Evolutionary conservation across 352 stramenopile genomes (phyloP), one percentile per base, ranked within the genome.

Genomic region (Globisporangium megalacanthum): DNA sequence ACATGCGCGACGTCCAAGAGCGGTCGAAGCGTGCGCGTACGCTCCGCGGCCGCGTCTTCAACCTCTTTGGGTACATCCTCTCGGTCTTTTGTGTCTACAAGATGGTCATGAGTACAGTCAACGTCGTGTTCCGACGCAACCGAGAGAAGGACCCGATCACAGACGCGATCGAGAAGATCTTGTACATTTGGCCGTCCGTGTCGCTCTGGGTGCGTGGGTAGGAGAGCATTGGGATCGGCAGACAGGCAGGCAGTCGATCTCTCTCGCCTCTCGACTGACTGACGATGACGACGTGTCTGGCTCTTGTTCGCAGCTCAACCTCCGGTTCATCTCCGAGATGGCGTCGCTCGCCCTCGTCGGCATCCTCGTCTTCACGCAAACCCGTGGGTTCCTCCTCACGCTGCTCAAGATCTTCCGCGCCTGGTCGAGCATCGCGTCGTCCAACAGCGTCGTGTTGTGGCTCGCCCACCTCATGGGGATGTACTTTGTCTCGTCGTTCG

Each of bases 401-500:
- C 62, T 89, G 44, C 62, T 89, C 44, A 88, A 93, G 64, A 79
- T 89, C 41, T 94, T 94, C 60, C 81, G 81, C 37, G 70, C 75
- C 0, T 94, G 85, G 64, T 94, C 83, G 6, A 90, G 75, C 62
- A 92, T 79, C 46, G 81, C 90, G 19, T 92, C 81, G 4, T 90
- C 80, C 37, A 92, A 92, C 58, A 90, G 81, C 52, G 79, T 92
- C 60, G 83, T 90, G 41, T 70, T 94, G 3, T 91, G 74, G 77
- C 68, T 94, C 31, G 83, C 83, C 15, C 79, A 94, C 39, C 71
- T 94, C 44, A 94, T 90, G 83, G 83, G 83, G 14, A 94, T 90
- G 81, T 94, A 94, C 65, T 94, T 94, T 60, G 77, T 94, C 36
- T 94, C 83, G 33, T 90, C 83, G 3, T 94, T 94, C 49, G 81